These are phyloP conservation scores for Suillus variegatus DNA, from an alignment of 768 basidiomycete genomes.

Conservation along the genomic window DNA sequence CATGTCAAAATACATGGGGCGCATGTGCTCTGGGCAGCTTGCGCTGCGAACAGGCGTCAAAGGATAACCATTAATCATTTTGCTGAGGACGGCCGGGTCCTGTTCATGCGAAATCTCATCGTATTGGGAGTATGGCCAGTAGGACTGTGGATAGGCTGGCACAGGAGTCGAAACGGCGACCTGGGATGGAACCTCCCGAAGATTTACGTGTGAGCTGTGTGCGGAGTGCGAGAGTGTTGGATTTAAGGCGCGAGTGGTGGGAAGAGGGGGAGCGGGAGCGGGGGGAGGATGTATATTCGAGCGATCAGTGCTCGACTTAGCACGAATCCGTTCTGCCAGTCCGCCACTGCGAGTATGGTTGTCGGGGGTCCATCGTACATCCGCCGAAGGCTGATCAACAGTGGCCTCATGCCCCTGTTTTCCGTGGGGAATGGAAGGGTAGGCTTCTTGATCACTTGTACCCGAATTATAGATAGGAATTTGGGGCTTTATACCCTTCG, in stretches of 20 bases:
- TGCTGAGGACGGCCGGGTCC: not conserved
- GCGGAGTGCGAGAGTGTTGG: not conserved
- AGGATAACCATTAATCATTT: constrained; percentile 5
- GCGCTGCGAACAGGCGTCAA: constrained; percentile 2
- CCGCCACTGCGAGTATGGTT: not conserved
- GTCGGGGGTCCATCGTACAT: not conserved
- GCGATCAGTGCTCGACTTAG: constrained; percentile 1
- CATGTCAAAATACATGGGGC: constrained; percentile 13
- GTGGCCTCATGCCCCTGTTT: constrained; percentile 4
- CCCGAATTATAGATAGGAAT: no score
- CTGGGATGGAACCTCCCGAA: not conserved
- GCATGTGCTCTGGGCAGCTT: constrained; percentile 6
- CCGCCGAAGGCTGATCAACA: not conserved
- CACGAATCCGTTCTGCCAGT: constrained; percentile 7
- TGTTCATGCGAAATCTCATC: not conserved
- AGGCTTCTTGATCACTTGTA: no score
- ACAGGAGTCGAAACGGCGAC: not conserved
- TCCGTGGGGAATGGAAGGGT: not conserved
- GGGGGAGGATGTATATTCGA: not conserved
- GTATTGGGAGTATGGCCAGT: not conserved
- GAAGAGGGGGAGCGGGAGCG: not conserved
- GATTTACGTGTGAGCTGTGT: constrained; percentile 1
- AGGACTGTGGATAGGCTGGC: not conserved
- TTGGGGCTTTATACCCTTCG: no score
- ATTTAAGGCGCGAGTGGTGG: not conserved